These are phyloP conservation scores for Vanderwaltozyma verrucispora DNA, from an alignment of 805 yeast species.

Conservation along the genomic window DNA sequence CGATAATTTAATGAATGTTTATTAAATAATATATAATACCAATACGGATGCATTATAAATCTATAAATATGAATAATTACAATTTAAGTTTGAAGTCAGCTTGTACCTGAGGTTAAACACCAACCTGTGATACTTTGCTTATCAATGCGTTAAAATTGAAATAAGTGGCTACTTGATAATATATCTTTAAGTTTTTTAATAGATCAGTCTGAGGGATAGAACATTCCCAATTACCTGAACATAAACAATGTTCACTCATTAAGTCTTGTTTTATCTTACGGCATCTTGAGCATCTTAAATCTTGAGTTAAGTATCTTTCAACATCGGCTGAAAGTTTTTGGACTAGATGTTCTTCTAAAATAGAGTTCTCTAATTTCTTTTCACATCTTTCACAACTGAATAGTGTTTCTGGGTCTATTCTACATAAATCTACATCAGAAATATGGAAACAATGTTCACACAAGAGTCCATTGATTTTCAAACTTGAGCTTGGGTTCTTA, in stretches of 20 bases:
- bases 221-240: slow-evolving; percentile 80
- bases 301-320: slow-evolving; percentile 65
- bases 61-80: no score
- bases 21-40: no score
- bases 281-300: slow-evolving; percentile 72
- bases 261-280: slow-evolving; percentile 53
- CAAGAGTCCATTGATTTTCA: slow-evolving; percentile 54
- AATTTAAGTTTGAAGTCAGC: no score
- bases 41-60: no score
- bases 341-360: slow-evolving; percentile 71
- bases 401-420: slow-evolving; percentile 38
- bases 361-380: slow-evolving; percentile 50
- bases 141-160: slow-evolving; percentile 50
- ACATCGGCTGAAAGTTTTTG: slow-evolving; percentile 47
- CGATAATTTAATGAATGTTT: no score
- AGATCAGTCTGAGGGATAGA: slow-evolving; percentile 40
- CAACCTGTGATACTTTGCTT: slow-evolving; percentile 1
- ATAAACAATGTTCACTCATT: slow-evolving; percentile 64
- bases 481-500: slow-evolving; percentile 60
- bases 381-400: slow-evolving; percentile 64
- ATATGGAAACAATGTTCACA: slow-evolving; percentile 74
- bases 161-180: slow-evolving; percentile 45
- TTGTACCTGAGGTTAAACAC: neutral
- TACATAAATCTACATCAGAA: slow-evolving; percentile 74
- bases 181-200: slow-evolving; percentile 37